phyloP scores from a whole-genome alignment of 805 yeast genomes.

The Lachancea meyersii region DNA sequence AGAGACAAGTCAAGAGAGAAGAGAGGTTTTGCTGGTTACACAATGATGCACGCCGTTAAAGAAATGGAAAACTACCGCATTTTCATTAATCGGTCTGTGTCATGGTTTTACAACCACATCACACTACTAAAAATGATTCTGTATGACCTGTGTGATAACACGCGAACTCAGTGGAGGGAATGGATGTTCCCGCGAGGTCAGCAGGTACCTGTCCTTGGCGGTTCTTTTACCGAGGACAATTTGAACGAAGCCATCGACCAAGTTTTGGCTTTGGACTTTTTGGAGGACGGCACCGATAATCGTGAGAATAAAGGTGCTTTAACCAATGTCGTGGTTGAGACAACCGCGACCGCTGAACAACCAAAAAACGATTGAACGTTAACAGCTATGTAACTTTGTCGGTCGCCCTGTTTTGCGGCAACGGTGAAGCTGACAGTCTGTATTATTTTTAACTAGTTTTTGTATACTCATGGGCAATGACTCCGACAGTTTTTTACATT shows the following conservation, averaged over 20 bases:
- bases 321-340: not conserved
- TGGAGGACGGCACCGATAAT: conserved; percentile 28
- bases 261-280: conserved; percentile 25
- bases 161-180: conserved; percentile 33
- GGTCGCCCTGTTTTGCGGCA: not conserved
- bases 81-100: conserved; percentile 32
- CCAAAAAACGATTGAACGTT: not conserved
- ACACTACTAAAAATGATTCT: conserved; percentile 32
- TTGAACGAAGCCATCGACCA: conserved; percentile 27
- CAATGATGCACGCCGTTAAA: conserved; percentile 32
- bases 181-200: conserved; percentile 31
- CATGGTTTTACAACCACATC: conserved; percentile 35
- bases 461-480: not conserved
- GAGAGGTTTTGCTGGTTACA: conserved; percentile 25
- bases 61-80: conserved; percentile 34
- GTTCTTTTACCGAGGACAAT: conserved; percentile 20
- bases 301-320: conserved; percentile 24
- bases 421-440: conserved; percentile 2
- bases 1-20: conserved; percentile 33
- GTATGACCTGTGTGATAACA: conserved; percentile 32
- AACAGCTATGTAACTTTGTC: not conserved
- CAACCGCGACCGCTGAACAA: not conserved
- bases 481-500: not conserved
- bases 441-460: conserved; percentile 6
- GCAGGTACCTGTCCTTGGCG: conserved; percentile 26